A percentile compares a stretch with the other conserved stretches of the same genome.
Conservation (phyloP, 345 rosid genomes). For the Dipteronia dyeriana region DNA sequence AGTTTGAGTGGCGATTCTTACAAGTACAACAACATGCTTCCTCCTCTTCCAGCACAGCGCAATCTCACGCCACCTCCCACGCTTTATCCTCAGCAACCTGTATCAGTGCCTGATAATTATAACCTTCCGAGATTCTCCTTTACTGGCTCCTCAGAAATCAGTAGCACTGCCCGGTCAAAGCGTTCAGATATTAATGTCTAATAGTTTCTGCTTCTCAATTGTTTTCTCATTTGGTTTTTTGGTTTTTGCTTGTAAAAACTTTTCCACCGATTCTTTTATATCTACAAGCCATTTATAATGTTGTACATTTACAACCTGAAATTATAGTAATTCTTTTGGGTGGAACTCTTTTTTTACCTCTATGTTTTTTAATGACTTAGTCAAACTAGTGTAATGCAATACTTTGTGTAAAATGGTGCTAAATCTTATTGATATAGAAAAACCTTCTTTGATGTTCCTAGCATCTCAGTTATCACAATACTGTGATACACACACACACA, state of each 20-base stretch:
- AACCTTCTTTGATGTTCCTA: too few relatives aligned
- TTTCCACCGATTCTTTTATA: constrained; percentile 29
- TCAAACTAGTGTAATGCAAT: too few relatives aligned
- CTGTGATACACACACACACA: too few relatives aligned
- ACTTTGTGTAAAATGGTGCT: too few relatives aligned
- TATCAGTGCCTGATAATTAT: constrained; percentile 65
- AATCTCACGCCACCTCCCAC: constrained; percentile 98
- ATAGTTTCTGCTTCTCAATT: neutral
- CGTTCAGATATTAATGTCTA: constrained; percentile 84
- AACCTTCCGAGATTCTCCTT: constrained; percentile 73
- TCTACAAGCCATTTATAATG: constrained; percentile 18
- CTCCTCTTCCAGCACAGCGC: constrained; percentile 90
- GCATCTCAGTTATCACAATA: too few relatives aligned
- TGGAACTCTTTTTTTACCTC: too few relatives aligned
- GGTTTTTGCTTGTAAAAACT: constrained; percentile 13
- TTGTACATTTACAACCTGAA: constrained; percentile 16
- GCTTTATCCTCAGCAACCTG: constrained; percentile 92
- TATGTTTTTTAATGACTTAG: too few relatives aligned
- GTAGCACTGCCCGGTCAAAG: constrained; percentile 64
- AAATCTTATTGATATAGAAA: too few relatives aligned
- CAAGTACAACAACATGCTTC: constrained; percentile 64
- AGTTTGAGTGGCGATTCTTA: constrained; percentile 61
- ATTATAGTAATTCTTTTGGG: too few relatives aligned
- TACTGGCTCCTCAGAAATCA: constrained; percentile 52
- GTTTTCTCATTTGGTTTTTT: constrained; percentile 7